Base-by-base conservation (phyloP, 2,329 filamentous ascomycete species). In the Pezicula rhizophila region DNA sequence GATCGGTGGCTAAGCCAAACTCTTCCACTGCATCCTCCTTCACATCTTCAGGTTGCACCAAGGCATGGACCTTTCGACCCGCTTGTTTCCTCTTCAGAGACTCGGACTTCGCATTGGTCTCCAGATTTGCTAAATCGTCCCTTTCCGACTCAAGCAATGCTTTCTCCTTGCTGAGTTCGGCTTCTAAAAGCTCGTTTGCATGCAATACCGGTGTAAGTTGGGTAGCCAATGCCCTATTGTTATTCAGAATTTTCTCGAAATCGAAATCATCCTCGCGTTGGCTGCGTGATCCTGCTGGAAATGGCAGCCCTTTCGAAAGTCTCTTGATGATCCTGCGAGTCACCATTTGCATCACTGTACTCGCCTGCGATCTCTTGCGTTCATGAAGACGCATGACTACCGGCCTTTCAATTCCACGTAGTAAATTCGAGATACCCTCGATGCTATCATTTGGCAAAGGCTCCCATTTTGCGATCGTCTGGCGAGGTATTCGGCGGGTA, bases 401-500 rank as follows among this genome's bases (percentile, higher is more conserved):
- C 12, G 84, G 79, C 14, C 77, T 76, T 56, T 82, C 78, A 45
- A 80, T 75, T 54, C 81, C 74, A 18, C 72, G 67, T 28, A 89
- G 68, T 25, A 87, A 71, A 14, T 70, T 64, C 15, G 72, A 68
- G n/a, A 84, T 72, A 45, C 75, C 75, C 7, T 75, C 68, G 47
- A 85, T 66, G 38, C 82, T 78, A 20, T 72, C 66, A 6, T 68
- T 63, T 4, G 78, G 72, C 5, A 87, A 71, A 5, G 78, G 71
- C 2, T 72, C 69, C 85, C 85, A 89, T 61, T 85, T 87, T 38
- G 85, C 76, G 50, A 95, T 85, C 34, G 74, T 77, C 25, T 77
- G 75, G 52, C 76, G 78, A n/a, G 81, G 78, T 39, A 89, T 70
- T 38, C 70, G 71, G 33, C 73, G 75, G 11, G 70, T 75, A 26